phyloP scores from a whole-genome alignment of 1,284 basidiomycete species.

The Ceratobasidium sp. region DNA sequence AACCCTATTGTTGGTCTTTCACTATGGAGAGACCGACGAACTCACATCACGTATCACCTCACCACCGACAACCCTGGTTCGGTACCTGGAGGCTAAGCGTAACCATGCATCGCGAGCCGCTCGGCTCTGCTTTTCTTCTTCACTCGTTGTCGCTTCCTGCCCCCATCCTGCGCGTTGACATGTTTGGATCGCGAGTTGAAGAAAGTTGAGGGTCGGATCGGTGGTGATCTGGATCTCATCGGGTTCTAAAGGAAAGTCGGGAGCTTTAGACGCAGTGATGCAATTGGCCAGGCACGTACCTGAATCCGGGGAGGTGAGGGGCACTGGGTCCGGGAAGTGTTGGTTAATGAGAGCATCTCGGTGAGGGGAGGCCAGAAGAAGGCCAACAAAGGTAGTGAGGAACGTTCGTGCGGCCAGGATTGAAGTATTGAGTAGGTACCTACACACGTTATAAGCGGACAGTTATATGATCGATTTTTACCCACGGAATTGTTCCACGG shows the following conservation, averaged over 20 bases:
- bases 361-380: constrained; percentile 55
- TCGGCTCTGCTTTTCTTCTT: constrained; percentile 52
- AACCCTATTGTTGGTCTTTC: constrained; percentile 33
- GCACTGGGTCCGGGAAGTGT: constrained; percentile 53
- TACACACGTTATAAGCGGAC: constrained; percentile 45
- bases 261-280: background rate
- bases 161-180: constrained; percentile 79
- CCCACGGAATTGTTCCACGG: constrained; percentile 83
- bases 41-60: constrained; percentile 73
- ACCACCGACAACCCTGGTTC: constrained; percentile 54
- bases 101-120: constrained; percentile 80
- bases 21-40: constrained; percentile 37
- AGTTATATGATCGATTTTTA: constrained; percentile 40
- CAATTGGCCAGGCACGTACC: constrained; percentile 41
- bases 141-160: constrained; percentile 61
- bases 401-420: constrained; percentile 86
- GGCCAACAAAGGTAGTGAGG: constrained; percentile 74
- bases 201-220: constrained; percentile 80
- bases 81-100: constrained; percentile 53
- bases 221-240: constrained; percentile 76
- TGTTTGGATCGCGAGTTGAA: constrained; percentile 82
- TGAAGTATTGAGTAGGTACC: constrained; percentile 86
- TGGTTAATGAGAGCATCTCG: constrained; percentile 53
- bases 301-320: constrained; percentile 45
- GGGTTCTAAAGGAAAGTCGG: background rate